Conservation (phyloP, 768 basidiomycete genomes). For the Termitomyces sp. region DNA sequence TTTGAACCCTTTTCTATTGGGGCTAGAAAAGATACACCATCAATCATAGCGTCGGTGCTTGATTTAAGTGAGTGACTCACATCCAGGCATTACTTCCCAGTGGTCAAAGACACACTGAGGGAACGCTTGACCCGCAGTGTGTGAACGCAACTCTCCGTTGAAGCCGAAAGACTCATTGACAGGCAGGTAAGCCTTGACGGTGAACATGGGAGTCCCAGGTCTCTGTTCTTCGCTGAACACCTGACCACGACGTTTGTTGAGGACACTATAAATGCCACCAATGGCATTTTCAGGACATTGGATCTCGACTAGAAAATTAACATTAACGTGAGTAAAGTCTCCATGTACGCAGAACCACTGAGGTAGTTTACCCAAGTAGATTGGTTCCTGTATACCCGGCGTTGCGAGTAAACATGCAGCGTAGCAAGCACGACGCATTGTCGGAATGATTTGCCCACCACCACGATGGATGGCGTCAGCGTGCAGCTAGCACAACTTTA, state of each 20-base stretch:
- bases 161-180: constrained; percentile 95
- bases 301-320: constrained; percentile 70
- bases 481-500: constrained; percentile 60
- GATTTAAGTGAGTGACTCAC: constrained; percentile 43
- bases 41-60: neutral
- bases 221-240: constrained; percentile 98
- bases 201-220: constrained; percentile 98
- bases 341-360: neutral
- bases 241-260: constrained; percentile 98
- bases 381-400: constrained; percentile 91
- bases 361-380: constrained; percentile 73
- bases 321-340: neutral
- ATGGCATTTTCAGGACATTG: constrained; percentile 98
- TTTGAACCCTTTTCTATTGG: constrained; percentile 90
- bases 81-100: constrained; percentile 84
- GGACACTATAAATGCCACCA: constrained; percentile 91
- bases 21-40: constrained; percentile 30
- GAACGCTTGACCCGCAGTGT: constrained; percentile 97
- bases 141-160: constrained; percentile 92
- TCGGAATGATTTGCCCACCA: constrained; percentile 98
- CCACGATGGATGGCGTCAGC: constrained; percentile 99
- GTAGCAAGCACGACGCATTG: constrained; percentile 94
- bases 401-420: constrained; percentile 92
- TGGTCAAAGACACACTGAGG: constrained; percentile 95
- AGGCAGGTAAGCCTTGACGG: constrained; percentile 95